Evolutionary conservation across 768 basidiomycete species (phyloP), one percentile per base, ranked within the genome.

Genomic region (Naganishia onofrii): DNA sequence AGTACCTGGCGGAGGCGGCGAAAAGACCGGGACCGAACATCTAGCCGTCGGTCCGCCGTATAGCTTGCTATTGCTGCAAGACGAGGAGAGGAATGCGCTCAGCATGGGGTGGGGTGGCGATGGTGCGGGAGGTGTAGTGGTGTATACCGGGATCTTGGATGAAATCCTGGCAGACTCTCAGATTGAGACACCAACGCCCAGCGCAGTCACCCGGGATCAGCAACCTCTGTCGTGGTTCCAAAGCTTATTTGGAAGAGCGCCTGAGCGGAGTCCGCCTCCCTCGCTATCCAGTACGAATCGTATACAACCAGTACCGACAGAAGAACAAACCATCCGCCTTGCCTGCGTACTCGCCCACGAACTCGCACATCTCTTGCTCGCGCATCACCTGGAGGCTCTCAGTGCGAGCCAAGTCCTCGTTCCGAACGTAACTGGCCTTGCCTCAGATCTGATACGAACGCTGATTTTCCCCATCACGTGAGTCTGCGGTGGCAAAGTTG

Each of bases 311-410:
- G 76, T 78, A 31, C 91, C 92, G 2, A 90, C 90, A 0, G 82
- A 85, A 53, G 88, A 92, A 69, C 93, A 97, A 80, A 94, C 92
- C 0, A 82, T 90, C 3, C 89, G 93, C 66, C 86, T 99, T 2
- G 93, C 96, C 0, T 88, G 92, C 68, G 86, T 99, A 0, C 85
- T 99, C 4, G 88, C 93, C 0, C 96, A 99, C 78, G 96, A 99
- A 79, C 86, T 98, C 67, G 86, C 93, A 0, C 96, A 99, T 83
- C 84, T 99, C 31, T 82, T 97, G 48, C 85, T 96, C 1, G 89
- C 90, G 0, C 93, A 96, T 78, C 93, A 96, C 79, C 84, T 96
- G 51, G 93, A 96, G 81, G 90, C 92, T 2, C 82, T 96, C n/a
- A 92, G 92, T 0, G 90, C 90, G 17, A 86, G 86, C 26, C 89